These are phyloP conservation scores for Coniophora puteana DNA, from an alignment of 1,284 basidiomycete species.

Conservation along the genomic window DNA sequence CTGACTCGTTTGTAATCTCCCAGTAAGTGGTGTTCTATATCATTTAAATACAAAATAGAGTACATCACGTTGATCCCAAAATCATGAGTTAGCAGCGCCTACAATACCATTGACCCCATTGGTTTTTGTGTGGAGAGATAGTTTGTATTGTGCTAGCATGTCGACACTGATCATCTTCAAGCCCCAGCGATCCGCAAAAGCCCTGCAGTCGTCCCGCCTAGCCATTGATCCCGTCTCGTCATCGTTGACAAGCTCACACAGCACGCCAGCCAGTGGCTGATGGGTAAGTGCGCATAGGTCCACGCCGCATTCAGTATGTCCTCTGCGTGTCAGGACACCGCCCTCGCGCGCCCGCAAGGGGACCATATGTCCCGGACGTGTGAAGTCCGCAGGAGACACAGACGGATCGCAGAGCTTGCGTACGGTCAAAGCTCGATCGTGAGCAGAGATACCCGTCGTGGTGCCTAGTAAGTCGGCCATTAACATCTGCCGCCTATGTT, in stretches of 20 bases:
- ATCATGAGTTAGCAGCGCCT: too few relatives aligned
- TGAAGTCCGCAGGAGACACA: constrained; percentile 73
- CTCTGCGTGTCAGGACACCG: constrained; percentile 81
- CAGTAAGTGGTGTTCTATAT: too few relatives aligned
- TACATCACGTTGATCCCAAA: too few relatives aligned
- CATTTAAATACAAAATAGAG: too few relatives aligned
- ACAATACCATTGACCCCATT: too few relatives aligned
- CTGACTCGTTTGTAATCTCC: too few relatives aligned
- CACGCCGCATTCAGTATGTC: constrained; percentile 92
- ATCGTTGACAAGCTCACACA: constrained; percentile 96
- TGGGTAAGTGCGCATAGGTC: constrained; percentile 85
- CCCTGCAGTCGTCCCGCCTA: constrained; percentile 88
- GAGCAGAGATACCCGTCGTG: constrained; percentile 95
- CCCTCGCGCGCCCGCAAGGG: constrained; percentile 86
- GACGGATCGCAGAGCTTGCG: constrained; percentile 71
- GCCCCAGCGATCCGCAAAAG: constrained; percentile 90
- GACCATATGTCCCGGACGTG: constrained; percentile 93
- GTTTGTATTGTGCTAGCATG: constrained; percentile 56
- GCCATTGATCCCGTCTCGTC: constrained; percentile 93
- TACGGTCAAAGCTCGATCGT: constrained; percentile 88
- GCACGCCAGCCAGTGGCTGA: constrained; percentile 77
- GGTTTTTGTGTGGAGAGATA: too few relatives aligned
- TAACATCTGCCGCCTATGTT: background rate
- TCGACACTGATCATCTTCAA: constrained; percentile 95
- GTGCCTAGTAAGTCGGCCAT: constrained; percentile 51